Percentiles rank a stretch among this genome's conserved stretches.
Conservation (phyloP, 1,139 yeast genomes). For the Pichia sp. region DNA sequence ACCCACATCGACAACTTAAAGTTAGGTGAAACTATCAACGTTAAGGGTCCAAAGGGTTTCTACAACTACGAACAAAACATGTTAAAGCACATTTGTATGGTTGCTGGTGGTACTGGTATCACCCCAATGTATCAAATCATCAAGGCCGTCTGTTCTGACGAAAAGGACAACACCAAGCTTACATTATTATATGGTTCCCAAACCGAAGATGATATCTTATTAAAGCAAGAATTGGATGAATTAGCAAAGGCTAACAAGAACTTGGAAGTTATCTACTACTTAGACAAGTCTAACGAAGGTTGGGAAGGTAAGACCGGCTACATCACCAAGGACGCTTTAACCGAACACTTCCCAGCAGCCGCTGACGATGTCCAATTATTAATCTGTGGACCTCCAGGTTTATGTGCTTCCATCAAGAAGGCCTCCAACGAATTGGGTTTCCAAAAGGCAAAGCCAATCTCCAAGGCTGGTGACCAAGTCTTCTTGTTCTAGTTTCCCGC, state of each 20-base stretch:
- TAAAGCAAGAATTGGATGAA: conserved; percentile 73
- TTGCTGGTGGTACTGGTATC: conserved; percentile 97
- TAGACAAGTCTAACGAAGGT: conserved; percentile 68
- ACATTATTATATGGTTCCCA: conserved; percentile 78
- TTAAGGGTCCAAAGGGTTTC: conserved; percentile 94
- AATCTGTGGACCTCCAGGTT: conserved; percentile 94
- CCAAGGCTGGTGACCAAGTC: conserved; percentile 91
- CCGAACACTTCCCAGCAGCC: conserved; percentile 64
- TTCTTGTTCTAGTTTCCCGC: conserved; percentile 73
- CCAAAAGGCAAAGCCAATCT: conserved; percentile 85
- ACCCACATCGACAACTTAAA: conserved; percentile 66
- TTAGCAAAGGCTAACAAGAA: conserved; percentile 61
- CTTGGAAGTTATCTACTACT: conserved; percentile 69
- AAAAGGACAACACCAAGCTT: conserved; percentile 83
- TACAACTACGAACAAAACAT: conserved; percentile 84
- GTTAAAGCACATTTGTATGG: conserved; percentile 74
- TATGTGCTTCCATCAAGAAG: conserved; percentile 79
- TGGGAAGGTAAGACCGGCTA: conserved; percentile 88
- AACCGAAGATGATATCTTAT: conserved; percentile 72
- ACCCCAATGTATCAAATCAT: conserved; percentile 91
- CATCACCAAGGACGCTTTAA: conserved; percentile 75
- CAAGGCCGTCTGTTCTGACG: conserved; percentile 66
- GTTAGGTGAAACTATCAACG: conserved; percentile 67
- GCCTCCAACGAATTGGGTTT: conserved; percentile 77
- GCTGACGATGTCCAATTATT: conserved; percentile 66